A percentile compares a stretch with the other conserved stretches of the same genome.
Conservation (phyloP, 139 green algal genomes). For the Coelastrella sp. region DNA sequence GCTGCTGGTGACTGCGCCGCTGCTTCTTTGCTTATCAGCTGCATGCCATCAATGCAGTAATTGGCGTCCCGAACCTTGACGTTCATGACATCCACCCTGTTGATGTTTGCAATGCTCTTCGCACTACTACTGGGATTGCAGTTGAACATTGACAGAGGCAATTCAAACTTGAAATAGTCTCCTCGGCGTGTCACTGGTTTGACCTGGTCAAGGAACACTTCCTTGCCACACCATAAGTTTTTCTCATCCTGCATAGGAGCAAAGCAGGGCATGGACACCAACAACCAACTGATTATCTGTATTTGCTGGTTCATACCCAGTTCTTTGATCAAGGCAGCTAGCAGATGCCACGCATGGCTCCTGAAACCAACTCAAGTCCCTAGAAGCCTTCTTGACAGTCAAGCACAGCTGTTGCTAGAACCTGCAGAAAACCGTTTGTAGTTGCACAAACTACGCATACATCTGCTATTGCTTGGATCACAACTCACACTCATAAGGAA, state of each 20-base stretch:
- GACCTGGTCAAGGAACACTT: constrained; percentile 1
- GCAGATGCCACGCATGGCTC: too few relatives aligned
- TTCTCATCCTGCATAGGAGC: constrained; percentile 37
- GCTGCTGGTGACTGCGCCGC: neutral
- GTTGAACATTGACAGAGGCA: constrained; percentile 49
- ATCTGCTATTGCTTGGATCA: too few relatives aligned
- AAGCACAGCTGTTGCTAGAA: too few relatives aligned
- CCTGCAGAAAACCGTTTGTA: too few relatives aligned
- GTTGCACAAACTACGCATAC: too few relatives aligned
- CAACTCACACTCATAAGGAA: constrained; percentile 45
- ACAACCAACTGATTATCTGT: too few relatives aligned
- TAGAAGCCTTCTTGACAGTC: too few relatives aligned
- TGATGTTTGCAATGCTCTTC: neutral
- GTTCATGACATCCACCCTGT: constrained; percentile 48
- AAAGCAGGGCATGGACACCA: too few relatives aligned
- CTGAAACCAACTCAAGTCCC: too few relatives aligned
- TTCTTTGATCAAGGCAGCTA: too few relatives aligned
- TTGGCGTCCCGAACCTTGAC: constrained; percentile 8
- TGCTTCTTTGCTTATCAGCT: neutral
- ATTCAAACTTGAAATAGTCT: constrained; percentile 39
- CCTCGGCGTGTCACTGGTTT: neutral
- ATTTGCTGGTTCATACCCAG: too few relatives aligned
- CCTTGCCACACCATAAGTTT: constrained; percentile 44
- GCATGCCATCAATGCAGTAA: constrained; percentile 55
- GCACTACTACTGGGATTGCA: constrained; percentile 4